A percentile compares a stretch with the other conserved stretches of the same genome.
phyloP scores from a whole-genome alignment of 768 basidiomycete species.

The Rhodotorula graminis region DNA sequence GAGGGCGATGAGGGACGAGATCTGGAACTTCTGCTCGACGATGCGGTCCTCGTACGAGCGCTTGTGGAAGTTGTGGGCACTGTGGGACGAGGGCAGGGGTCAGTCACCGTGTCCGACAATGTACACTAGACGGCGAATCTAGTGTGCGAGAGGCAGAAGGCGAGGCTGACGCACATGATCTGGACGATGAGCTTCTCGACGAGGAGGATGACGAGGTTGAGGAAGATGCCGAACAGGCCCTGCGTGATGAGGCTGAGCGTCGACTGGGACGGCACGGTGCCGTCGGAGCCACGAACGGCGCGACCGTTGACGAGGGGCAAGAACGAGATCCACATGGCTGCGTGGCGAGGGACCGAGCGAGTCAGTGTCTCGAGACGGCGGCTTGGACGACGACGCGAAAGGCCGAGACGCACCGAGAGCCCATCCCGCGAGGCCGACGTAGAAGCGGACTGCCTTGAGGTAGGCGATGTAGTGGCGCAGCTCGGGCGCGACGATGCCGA shows the following conservation, averaged over 20 bases:
- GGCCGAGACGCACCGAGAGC: conserved; percentile 22
- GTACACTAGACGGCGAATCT: too few species aligned
- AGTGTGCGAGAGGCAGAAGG: neutral
- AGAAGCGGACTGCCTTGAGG: conserved; percentile 63
- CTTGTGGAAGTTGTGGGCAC: conserved; percentile 50
- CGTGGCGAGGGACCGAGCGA: conserved; percentile 49
- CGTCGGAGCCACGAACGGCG: conserved; percentile 24
- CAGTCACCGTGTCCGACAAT: neutral
- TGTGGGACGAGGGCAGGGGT: neutral
- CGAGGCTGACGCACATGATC: conserved; percentile 53
- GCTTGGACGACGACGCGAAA: too few species aligned
- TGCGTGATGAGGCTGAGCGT: conserved; percentile 58
- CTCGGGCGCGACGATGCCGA: conserved; percentile 70
- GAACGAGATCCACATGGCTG: conserved; percentile 51
- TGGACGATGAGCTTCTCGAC: conserved; percentile 83
- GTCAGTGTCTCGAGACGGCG: neutral
- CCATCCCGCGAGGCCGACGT: conserved; percentile 40
- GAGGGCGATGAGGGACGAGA: conserved; percentile 64
- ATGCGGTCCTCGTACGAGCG: conserved; percentile 63
- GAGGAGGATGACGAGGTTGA: conserved; percentile 65
- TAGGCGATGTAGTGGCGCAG: conserved; percentile 74
- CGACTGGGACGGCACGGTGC: conserved; percentile 11
- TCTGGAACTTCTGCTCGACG: conserved; percentile 71
- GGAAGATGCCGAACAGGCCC: conserved; percentile 66
- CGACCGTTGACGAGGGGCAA: conserved; percentile 58